phyloP scores from a whole-genome alignment of 2,329 filamentous ascomycete genomes.

The Aspergillus calidoustus region DNA sequence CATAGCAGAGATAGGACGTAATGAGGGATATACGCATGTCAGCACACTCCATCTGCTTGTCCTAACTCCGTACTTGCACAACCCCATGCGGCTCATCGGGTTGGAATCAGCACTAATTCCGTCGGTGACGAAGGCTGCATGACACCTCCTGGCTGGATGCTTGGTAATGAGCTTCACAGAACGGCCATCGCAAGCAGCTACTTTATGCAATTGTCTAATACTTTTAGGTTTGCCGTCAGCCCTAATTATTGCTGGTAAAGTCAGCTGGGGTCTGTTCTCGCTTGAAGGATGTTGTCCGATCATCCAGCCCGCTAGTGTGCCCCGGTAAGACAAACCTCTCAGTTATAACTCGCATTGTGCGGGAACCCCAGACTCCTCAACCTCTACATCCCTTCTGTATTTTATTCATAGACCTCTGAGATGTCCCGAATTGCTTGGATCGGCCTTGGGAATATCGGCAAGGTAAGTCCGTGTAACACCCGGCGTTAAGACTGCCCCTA shows the following conservation, averaged over 20 bases:
- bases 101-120: not conserved
- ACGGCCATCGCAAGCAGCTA: not conserved
- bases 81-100: too few relatives aligned
- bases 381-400: not conserved
- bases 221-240: too few relatives aligned
- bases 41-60: too few relatives aligned
- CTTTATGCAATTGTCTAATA: not conserved
- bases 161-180: not conserved
- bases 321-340: not conserved
- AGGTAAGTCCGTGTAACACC: not conserved
- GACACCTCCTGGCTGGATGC: not conserved
- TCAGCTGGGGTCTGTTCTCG: too few relatives aligned
- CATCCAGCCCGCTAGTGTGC: not conserved
- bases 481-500: too few relatives aligned
- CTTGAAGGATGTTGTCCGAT: not conserved
- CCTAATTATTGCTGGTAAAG: too few relatives aligned
- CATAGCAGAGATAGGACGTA: too few relatives aligned
- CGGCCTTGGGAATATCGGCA: not conserved
- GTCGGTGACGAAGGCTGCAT: too few relatives aligned
- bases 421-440: not conserved
- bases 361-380: not conserved
- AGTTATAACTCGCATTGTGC: not conserved
- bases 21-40: too few relatives aligned
- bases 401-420: not conserved
- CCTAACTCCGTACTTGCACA: too few relatives aligned